Percentiles rank a stretch among this genome's conserved stretches.
These are phyloP conservation scores for Scorias spongiosa DNA, from an alignment of 2,329 filamentous ascomycete genomes.

Conservation along the genomic window DNA sequence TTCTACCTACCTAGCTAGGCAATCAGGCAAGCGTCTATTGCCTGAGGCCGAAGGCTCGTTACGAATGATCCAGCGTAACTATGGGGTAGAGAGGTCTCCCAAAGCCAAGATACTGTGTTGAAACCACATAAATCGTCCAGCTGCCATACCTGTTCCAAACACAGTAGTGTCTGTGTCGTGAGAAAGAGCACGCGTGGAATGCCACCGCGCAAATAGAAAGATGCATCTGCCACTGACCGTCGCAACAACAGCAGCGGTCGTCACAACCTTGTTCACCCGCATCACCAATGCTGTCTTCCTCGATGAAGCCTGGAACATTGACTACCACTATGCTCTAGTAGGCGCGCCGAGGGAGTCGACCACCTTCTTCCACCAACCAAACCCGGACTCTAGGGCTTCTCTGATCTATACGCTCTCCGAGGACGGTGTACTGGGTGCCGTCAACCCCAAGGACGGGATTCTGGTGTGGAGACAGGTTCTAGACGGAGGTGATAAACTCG, in stretches of 20 bases:
- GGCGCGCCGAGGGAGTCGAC: slow-evolving; percentile 67
- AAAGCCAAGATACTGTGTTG: too few relatives aligned
- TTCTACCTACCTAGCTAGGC: too few relatives aligned
- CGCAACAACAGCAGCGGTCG: slow-evolving; percentile 12
- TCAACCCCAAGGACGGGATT: slow-evolving; percentile 74
- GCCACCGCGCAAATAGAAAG: not conserved
- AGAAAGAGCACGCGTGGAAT: not conserved
- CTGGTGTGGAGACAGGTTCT: slow-evolving; percentile 77
- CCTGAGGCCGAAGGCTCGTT: too few relatives aligned
- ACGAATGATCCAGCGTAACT: too few relatives aligned
- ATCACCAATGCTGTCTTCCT: slow-evolving; percentile 56
- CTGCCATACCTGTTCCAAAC: too few relatives aligned
- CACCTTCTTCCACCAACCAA: slow-evolving; percentile 89
- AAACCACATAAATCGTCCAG: too few relatives aligned
- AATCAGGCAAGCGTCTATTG: too few relatives aligned
- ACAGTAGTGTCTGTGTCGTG: too few relatives aligned
- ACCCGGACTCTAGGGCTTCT: slow-evolving; percentile 66
- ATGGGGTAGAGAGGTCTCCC: too few relatives aligned
- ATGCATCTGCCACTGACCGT: slow-evolving; percentile 11
- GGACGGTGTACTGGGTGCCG: slow-evolving; percentile 64
- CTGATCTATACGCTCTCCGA: slow-evolving; percentile 86
- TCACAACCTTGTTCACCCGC: slow-evolving; percentile 27
- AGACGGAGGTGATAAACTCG: slow-evolving; percentile 22
- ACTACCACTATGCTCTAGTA: slow-evolving; percentile 84
- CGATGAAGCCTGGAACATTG: slow-evolving; percentile 81